Base-by-base conservation (phyloP, 2,329 filamentous ascomycete species). In the Alternaria consortialis region DNA sequence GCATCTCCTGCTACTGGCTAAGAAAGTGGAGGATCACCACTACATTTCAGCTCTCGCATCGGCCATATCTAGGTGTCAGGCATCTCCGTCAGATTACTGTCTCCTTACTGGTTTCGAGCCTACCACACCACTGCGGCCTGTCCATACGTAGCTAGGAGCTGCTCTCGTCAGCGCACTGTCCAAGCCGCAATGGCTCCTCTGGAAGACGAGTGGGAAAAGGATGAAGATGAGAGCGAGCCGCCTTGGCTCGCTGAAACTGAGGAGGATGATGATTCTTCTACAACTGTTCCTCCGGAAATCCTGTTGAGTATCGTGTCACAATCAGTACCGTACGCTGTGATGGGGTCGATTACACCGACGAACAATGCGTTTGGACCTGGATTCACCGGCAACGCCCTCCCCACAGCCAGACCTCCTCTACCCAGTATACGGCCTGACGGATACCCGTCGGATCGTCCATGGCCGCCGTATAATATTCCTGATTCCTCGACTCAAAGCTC, bases 1-100 rank as follows among this genome's bases (percentile, higher is more conserved):
- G 69, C 73, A 69, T 64, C 64, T 67, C 67, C 65, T 64, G 34
- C 58, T 59, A 70, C 61, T 63, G 60, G 60, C 39, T 60, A 62
- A 64, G 48, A 56, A 56, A 52, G 58, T 64, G 54, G 58, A 66
- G 37, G 53, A 71, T 68, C 67, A 68, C 56, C 68, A 63, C 56
- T 56, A 59, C 56, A 62, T 39, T 53, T 53, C 60, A 62, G 58
- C 62, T 47, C 65, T 43, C 53, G 17, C 46, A 48, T 58, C 54
- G 57, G 51, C 39, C 59, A 60, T 54, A 58, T 43, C 47, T 60
- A 53, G 43, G 53, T 55, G 65, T 61, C 67, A 65, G 53, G 46
- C 52, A 29, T 32, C 53, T 56, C 20, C 54, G 32, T 32, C 23
- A 13, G 31, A 53, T 47, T 32, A 25, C 56, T 25, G 53, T 27